Base-by-base conservation (phyloP, 805 yeast genomes). In the Jamesozyma hellenica region DNA sequence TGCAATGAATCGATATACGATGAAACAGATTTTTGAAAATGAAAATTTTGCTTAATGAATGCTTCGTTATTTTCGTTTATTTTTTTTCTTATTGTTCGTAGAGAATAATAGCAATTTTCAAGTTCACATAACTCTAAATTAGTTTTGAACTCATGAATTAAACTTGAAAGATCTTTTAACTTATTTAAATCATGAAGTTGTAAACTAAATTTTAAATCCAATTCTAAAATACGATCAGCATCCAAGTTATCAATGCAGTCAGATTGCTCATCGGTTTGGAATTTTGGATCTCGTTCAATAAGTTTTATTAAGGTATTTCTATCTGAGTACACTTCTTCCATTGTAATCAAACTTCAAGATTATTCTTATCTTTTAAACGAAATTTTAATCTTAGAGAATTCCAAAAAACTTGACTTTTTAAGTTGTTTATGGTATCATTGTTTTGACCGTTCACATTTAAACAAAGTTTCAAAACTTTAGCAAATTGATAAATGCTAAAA, bases 21-120 rank as follows among this genome's bases (percentile, higher is more conserved):
- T 7, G 43, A 41, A 3, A 58, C 42, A 3, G 60, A 52, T 34
- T 53, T 53, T 38, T 56, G 58, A 36, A 58, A 55, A 21, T 46
- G 53, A 35, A 52, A 45, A 23, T 53, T 48, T 37, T 53, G 55
- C 33, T 45, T 48, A 12, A 48, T 32, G 18, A 35, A 36, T 2
- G 42, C 21, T 12, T 45, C 39, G 8, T 21, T 45, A 17, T 46
- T 47, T 13, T 43, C 38, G 19, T 44, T 42, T 9, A 57, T 34
- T 37, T 51, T 56, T 32, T 46, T 53, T 15, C 52, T 50, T 32
- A 59, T 32, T 9, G 49, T 46, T 28, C 51, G 45, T 28, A 59
- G 40, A 2, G 63, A 56, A 41, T 55, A 52, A 38, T 53, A 59
- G 37, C 62, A 57, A 42, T 56, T 57, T 35, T 57, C 61, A n/a